Conservation (phyloP, 129 eudicot genomes). For the Dittrichia graveolens region DNA sequence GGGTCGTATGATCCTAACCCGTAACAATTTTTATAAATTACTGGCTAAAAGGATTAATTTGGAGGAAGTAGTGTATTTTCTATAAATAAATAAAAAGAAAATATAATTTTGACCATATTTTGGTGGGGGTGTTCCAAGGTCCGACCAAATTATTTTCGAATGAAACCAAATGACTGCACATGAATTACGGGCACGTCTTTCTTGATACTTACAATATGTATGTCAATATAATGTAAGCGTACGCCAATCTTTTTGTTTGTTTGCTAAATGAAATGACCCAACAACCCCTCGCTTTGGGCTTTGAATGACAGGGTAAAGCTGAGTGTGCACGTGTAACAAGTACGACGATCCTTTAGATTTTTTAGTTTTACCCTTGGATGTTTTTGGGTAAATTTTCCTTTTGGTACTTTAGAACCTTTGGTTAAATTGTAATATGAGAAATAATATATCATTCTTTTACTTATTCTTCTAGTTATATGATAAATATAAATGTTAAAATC, state of each 20-base stretch:
- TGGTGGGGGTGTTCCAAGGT: constrained; percentile 15
- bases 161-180: constrained; percentile 35
- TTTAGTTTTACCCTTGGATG: constrained; percentile 19
- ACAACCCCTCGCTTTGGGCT: neutral
- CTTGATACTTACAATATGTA: constrained; percentile 21
- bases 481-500: too few species aligned
- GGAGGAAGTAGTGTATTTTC: too few species aligned
- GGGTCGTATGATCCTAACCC: too few species aligned
- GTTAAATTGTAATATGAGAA: too few species aligned
- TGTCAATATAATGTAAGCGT: constrained; percentile 28
- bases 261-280: constrained; percentile 8
- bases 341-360: neutral
- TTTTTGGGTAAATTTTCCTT: constrained; percentile 6
- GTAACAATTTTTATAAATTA: too few species aligned
- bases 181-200: constrained; percentile 42
- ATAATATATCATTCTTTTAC: too few species aligned
- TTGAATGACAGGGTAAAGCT: constrained; percentile 7
- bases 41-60: too few species aligned
- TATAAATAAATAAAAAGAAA: neutral
- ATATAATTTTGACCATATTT: neutral
- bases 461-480: too few species aligned
- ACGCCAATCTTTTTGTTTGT: constrained; percentile 30
- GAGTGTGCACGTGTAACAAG: neutral
- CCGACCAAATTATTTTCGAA: constrained; percentile 33
- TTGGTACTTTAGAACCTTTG: neutral